phyloP scores from a whole-genome alignment of 306 rosid species.

The Arachis hypogaea region DNA sequence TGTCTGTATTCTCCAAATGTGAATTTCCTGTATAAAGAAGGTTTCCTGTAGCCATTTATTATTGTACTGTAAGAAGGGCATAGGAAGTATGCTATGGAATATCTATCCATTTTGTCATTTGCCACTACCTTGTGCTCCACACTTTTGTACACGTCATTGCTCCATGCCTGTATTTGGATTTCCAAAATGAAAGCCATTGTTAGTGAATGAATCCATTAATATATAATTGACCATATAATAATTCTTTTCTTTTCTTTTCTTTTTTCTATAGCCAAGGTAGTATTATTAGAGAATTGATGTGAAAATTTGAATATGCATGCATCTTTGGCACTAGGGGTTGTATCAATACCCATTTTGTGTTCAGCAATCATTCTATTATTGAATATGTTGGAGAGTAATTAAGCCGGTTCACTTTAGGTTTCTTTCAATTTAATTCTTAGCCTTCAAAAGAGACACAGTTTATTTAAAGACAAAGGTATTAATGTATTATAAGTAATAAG shows the following conservation, averaged over 20 bases:
- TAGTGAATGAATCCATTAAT: conserved; percentile 26
- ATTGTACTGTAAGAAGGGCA: conserved; percentile 81
- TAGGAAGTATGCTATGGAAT: conserved; percentile 80
- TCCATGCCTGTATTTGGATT: conserved; percentile 76
- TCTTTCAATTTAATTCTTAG: conserved; percentile 31
- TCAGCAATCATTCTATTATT: neutral
- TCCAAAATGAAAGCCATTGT: conserved; percentile 33
- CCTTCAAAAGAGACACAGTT: conserved; percentile 18
- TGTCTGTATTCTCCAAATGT: conserved; percentile 79
- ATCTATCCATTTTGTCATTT: conserved; percentile 61
- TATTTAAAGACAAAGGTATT: conserved; percentile 24
- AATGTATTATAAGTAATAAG: conserved; percentile 1
- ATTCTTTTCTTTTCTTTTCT: neutral
- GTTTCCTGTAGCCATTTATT: conserved; percentile 69
- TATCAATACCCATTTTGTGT: neutral
- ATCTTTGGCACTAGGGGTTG: conserved; percentile 30
- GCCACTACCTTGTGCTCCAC: conserved; percentile 88
- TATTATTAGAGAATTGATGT: conserved; percentile 2
- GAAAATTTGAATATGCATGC: conserved; percentile 11
- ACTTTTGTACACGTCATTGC: conserved; percentile 80
- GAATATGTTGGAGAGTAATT: conserved; percentile 22
- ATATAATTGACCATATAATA: neutral
- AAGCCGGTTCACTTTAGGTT: conserved; percentile 5
- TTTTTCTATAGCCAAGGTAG: neutral
- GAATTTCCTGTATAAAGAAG: conserved; percentile 72